Evolutionary conservation across 2,329 filamentous ascomycete genomes (phyloP).

Genomic region (Apiospora koreana): DNA sequence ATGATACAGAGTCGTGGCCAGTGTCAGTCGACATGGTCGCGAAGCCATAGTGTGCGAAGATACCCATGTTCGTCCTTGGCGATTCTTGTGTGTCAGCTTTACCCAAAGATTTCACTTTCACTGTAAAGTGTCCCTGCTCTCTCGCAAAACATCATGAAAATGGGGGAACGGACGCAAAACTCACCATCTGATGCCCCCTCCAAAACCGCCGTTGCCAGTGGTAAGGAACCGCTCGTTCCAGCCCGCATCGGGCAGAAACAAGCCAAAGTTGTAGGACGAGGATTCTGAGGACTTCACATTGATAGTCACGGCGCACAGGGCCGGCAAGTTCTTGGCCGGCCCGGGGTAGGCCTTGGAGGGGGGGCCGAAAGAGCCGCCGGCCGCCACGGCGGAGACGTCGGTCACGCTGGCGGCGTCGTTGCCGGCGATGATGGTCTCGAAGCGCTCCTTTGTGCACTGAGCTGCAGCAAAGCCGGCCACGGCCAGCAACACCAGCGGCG

Average conservation of each 20-base stretch:
- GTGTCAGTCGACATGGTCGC: constrained; percentile 45
- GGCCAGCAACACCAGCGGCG: constrained; percentile 16
- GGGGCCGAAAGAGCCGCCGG: constrained; percentile 28
- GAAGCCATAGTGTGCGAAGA: constrained; percentile 39
- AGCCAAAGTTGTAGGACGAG: constrained; percentile 32
- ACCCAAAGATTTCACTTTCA: background rate
- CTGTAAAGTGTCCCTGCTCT: background rate
- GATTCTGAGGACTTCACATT: constrained; percentile 31
- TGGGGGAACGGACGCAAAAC: background rate
- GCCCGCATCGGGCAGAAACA: constrained; percentile 31
- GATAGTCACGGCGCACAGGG: constrained; percentile 31
- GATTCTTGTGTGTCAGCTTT: background rate
- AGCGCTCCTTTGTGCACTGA: constrained; percentile 25
- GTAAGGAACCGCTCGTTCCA: constrained; percentile 32
- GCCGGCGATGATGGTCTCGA: constrained; percentile 23
- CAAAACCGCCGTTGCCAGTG: constrained; percentile 30
- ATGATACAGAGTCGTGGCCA: constrained; percentile 37
- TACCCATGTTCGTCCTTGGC: constrained; percentile 43
- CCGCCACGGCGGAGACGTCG: constrained; percentile 25
- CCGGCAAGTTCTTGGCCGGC: constrained; percentile 28
- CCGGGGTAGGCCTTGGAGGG: constrained; percentile 25
- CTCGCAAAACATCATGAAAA: background rate
- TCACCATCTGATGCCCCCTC: constrained; percentile 35
- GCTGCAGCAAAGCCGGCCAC: constrained; percentile 14
- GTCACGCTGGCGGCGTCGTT: constrained; percentile 25